Evolutionary conservation across 2,329 filamentous ascomycete genomes (phyloP), one percentile per base, ranked within the genome.

Genomic region (Lecanoromycetidae sp.): DNA sequence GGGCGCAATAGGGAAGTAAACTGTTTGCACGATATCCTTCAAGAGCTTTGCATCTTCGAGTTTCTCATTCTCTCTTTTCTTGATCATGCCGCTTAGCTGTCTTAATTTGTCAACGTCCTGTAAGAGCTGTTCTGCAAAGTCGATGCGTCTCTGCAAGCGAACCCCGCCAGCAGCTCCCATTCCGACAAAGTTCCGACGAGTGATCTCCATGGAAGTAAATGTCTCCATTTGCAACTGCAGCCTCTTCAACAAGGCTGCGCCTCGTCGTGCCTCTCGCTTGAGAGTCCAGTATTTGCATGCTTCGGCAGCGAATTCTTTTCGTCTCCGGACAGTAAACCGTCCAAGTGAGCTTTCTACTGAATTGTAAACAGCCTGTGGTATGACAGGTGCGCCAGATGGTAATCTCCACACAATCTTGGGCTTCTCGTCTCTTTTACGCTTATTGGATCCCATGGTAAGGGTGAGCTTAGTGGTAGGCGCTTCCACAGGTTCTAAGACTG

Each of bases 231-330:
- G 88, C 48, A 96, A 69, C 62, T 98, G 91, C 17, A 98, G 72
- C 29, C 91, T 80, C 66, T 96, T 96, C 50, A 98, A 74, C 46
- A 98, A 71, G 3, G 91, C 87, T 25, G 91, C 91, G 38, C 91
- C 91, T 49, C 91, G 77, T 27, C 91, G 80, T 52, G 90, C 85
- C 63, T 98, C 91, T 47, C 91, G 79, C 68, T 98, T 98, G 53
- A 98, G 66, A 0, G 91, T 96, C 91, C 91, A 98, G 66, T 96
- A 98, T 57, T 87, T 87, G 67, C 90, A 96, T 2, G 85, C 85
- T 63, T 95, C 90, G 48, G 87, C 82, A 2, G 93, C 81, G 62
- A 87, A 98, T 51, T 95, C 88, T 60, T 93, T 94, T 44, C 87
- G 79, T 61, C 91, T 93, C 25, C 83, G 79, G 29, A 85, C 72